phyloP scores from a whole-genome alignment of 1,284 basidiomycete species.

The Sporisorium sorghi region DNA sequence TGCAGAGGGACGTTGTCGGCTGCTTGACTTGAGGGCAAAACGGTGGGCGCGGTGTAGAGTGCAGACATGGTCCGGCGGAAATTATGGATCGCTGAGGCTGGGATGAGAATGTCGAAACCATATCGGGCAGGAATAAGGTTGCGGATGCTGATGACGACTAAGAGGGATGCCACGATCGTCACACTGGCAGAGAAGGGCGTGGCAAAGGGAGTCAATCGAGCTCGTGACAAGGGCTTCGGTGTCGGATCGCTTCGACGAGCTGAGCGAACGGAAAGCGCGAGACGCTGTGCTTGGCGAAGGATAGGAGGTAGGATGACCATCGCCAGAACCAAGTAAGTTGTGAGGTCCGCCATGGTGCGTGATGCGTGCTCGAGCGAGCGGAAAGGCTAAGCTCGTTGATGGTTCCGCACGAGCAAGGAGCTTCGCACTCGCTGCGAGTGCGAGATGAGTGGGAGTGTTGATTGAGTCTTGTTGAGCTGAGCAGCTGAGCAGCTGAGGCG shows the following conservation, averaged over 20 bases:
- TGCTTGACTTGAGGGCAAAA: not conserved
- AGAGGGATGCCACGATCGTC: conserved; percentile 7
- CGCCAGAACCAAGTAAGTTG: conserved; percentile 33
- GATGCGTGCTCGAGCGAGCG: not conserved
- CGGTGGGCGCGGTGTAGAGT: conserved; percentile 24
- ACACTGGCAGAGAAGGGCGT: conserved; percentile 32
- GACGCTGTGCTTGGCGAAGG: conserved; percentile 27
- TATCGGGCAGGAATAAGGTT: conserved; percentile 39
- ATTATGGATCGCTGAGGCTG: conserved; percentile 14
- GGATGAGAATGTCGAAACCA: conserved; percentile 38
- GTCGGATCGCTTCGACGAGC: not conserved
- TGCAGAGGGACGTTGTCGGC: conserved; percentile 17
- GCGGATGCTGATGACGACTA: conserved; percentile 29
- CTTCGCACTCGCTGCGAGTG: too few species aligned
- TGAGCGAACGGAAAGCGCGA: conserved; percentile 8
- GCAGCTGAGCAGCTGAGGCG: too few species aligned
- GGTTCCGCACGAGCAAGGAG: not conserved
- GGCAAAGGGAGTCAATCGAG: conserved; percentile 31
- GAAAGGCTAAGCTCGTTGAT: not conserved
- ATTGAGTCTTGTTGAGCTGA: too few species aligned
- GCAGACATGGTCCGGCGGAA: conserved; percentile 16
- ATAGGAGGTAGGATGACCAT: conserved; percentile 35
- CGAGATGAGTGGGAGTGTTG: too few species aligned
- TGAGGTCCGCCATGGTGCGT: conserved; percentile 26
- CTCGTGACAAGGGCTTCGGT: conserved; percentile 15